phyloP scores from a whole-genome alignment of 2,329 filamentous ascomycete genomes.

The Lasiodiplodia hormozganensis region DNA sequence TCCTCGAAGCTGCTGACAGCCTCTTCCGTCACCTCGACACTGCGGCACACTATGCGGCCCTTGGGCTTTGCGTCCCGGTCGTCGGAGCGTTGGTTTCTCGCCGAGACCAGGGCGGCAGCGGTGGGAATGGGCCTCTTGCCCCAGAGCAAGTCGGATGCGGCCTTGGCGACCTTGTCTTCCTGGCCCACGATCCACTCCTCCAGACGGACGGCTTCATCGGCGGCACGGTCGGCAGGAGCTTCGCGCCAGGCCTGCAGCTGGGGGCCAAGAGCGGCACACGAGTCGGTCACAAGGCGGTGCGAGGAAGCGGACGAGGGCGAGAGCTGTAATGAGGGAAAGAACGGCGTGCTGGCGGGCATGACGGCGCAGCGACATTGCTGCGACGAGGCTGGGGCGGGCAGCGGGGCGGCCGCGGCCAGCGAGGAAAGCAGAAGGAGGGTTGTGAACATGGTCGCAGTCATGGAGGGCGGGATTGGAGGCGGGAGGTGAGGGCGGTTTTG shows the following conservation, averaged over 20 bases:
- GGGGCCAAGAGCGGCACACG: conserved; percentile 25
- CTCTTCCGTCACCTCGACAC: conserved; percentile 24
- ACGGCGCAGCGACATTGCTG: conserved; percentile 28
- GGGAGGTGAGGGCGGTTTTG: neutral
- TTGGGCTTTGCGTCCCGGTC: neutral
- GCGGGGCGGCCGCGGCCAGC: conserved; percentile 21
- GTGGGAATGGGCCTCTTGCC: conserved; percentile 25
- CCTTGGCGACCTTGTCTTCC: conserved; percentile 14
- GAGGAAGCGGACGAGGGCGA: conserved; percentile 19
- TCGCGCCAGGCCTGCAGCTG: conserved; percentile 26
- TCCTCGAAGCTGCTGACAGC: conserved; percentile 16
- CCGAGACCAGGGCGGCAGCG: conserved; percentile 10
- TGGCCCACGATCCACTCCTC: conserved; percentile 17
- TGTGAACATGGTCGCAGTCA: conserved; percentile 1
- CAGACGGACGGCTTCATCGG: conserved; percentile 4
- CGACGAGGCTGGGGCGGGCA: conserved; percentile 3
- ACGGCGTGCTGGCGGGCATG: conserved; percentile 24
- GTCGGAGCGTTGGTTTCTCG: conserved; percentile 10
- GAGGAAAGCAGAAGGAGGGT: conserved; percentile 19
- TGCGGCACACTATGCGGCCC: conserved; percentile 26
- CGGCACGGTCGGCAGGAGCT: conserved; percentile 12
- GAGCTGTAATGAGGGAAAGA: conserved; percentile 19
- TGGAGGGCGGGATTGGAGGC: neutral
- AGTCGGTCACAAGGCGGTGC: conserved; percentile 15
- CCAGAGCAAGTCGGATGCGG: conserved; percentile 24